Conservation (phyloP, 1,284 basidiomycete genomes). For the Ustilago trichophora region DNA sequence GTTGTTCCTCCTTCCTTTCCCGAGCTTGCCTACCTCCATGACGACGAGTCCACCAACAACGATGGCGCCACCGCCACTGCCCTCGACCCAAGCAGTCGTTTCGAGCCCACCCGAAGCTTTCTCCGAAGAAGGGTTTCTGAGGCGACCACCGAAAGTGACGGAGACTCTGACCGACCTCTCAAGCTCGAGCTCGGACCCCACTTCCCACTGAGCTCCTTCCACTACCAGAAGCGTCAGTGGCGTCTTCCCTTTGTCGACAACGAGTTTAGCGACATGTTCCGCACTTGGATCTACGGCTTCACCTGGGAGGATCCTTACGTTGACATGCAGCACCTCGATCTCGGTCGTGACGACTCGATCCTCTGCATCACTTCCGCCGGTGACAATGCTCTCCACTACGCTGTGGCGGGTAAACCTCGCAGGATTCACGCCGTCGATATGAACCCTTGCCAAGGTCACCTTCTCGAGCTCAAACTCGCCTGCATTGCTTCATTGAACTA, state of each 20-base stretch:
- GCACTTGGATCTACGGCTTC: constrained; percentile 77
- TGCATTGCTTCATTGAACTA: constrained; percentile 73
- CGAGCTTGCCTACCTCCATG: constrained; percentile 54
- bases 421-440: constrained; percentile 79
- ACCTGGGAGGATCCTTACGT: constrained; percentile 85
- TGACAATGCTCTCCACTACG: constrained; percentile 84
- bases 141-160: constrained; percentile 67
- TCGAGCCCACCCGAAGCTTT: constrained; percentile 61
- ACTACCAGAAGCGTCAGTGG: constrained; percentile 74
- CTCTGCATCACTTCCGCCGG: constrained; percentile 82
- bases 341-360: constrained; percentile 75
- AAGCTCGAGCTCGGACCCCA: constrained; percentile 57
- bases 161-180: constrained; percentile 65
- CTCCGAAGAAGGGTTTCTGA: constrained; percentile 66
- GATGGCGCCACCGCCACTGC: constrained; percentile 52
- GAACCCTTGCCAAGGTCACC: constrained; percentile 77
- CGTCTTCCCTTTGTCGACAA: constrained; percentile 79
- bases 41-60: constrained; percentile 23
- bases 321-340: constrained; percentile 76
- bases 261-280: constrained; percentile 78
- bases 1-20: constrained; percentile 65
- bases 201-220: constrained; percentile 76
- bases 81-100: constrained; percentile 62
- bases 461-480: constrained; percentile 82
- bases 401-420: constrained; percentile 73